phyloP scores from a whole-genome alignment of 306 rosid species.

The Pachyrhizus erosus region DNA sequence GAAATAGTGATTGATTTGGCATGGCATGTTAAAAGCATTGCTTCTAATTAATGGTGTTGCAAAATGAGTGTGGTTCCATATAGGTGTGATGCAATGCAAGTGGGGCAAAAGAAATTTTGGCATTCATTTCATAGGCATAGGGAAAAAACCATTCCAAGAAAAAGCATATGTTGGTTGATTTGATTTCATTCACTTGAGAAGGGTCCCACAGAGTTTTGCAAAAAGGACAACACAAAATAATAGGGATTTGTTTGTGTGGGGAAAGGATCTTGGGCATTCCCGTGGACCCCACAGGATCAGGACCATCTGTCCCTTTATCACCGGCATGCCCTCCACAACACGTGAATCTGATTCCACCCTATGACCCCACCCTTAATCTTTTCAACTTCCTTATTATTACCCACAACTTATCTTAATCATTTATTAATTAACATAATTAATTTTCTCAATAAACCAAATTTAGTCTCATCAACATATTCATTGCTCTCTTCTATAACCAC shows the following conservation, averaged over 20 bases:
- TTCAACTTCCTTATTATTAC: not conserved
- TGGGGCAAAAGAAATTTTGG: constrained; percentile 28
- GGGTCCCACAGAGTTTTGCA: constrained; percentile 7
- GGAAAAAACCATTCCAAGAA: not conserved
- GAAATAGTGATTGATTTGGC: too few relatives aligned
- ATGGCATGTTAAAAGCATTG: too few relatives aligned
- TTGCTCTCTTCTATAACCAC: not conserved
- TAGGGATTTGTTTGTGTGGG: constrained; percentile 43
- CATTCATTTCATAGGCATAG: not conserved
- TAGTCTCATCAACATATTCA: not conserved
- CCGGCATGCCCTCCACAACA: constrained; percentile 70
- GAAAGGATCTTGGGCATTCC: constrained; percentile 43
- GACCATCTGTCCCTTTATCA: constrained; percentile 78
- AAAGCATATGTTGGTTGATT: not conserved
- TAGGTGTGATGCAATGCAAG: not conserved
- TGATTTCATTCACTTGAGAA: constrained; percentile 27
- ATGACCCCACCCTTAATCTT: not conserved
- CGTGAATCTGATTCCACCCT: constrained; percentile 73
- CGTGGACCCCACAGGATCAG: constrained; percentile 52
- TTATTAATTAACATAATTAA: not conserved
- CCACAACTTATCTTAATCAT: not conserved
- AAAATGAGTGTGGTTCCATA: not conserved
- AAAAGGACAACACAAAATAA: constrained; percentile 53
- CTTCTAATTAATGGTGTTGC: too few relatives aligned
- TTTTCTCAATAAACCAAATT: not conserved